Conservation (phyloP, 202 grass and related monocot genomes). For the Alloteropsis angusta region DNA sequence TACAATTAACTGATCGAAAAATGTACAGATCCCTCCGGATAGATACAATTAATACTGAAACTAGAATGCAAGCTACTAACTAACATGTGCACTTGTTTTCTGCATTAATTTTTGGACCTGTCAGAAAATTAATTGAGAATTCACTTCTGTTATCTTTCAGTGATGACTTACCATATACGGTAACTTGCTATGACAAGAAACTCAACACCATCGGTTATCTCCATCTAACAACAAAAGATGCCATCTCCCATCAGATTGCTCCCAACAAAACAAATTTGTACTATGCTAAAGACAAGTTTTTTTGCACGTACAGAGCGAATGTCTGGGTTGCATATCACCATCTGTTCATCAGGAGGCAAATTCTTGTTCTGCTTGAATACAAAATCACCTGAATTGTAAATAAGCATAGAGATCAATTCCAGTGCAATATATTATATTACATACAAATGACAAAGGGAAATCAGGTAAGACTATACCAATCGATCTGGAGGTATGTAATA, state of each 20-base stretch:
- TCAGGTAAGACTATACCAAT: slow-evolving; percentile 28
- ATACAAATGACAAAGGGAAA: slow-evolving; percentile 2
- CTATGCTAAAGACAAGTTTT: background rate
- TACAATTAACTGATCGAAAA: background rate
- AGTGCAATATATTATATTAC: background rate
- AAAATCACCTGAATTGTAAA: slow-evolving; percentile 23
- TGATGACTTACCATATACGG: slow-evolving; percentile 31
- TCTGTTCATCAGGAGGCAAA: background rate
- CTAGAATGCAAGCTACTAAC: background rate
- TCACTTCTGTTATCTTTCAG: background rate
- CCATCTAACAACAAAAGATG: slow-evolving; percentile 12
- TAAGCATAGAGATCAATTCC: background rate
- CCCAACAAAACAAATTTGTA: background rate
- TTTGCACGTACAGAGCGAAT: background rate
- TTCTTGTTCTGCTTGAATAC: background rate
- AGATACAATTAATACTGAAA: background rate
- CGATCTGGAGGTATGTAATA: background rate
- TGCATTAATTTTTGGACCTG: background rate
- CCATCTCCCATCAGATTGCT: background rate
- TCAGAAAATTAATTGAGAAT: background rate
- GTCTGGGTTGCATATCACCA: slow-evolving; percentile 15
- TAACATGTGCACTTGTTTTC: background rate
- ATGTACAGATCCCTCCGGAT: background rate
- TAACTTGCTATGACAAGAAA: slow-evolving; percentile 40
- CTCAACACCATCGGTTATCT: slow-evolving; percentile 27